Conservation (phyloP, 208 protist species). For the Jaenimonas drosophilae region DNA sequence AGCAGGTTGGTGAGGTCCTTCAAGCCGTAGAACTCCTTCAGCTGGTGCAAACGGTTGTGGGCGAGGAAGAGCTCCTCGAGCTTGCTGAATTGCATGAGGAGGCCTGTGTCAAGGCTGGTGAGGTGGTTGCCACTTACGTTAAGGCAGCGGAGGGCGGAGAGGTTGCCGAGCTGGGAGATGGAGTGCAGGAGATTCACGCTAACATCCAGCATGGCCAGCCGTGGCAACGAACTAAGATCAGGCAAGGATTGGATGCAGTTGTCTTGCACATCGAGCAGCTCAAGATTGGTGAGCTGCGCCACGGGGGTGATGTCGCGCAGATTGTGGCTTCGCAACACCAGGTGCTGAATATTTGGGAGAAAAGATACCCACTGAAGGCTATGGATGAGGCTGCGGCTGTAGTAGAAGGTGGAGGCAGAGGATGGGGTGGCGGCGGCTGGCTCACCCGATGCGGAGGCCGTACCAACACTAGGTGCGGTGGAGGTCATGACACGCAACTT, state of each 20-base stretch:
- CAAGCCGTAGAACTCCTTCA: constrained; percentile 73
- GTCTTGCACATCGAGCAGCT: constrained; percentile 52
- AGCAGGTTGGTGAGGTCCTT: constrained; percentile 67
- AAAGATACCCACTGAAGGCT: constrained; percentile 5
- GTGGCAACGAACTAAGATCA: constrained; percentile 16
- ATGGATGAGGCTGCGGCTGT: constrained; percentile 19
- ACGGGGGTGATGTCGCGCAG: constrained; percentile 43
- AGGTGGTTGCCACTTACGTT: constrained; percentile 84
- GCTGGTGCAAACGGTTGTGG: constrained; percentile 64
- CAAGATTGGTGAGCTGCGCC: constrained; percentile 31
- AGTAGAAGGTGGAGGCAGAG: constrained; percentile 11
- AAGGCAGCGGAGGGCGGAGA: constrained; percentile 55
- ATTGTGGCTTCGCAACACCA: constrained; percentile 33
- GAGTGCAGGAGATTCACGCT: constrained; percentile 63
- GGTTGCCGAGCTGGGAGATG: constrained; percentile 23
- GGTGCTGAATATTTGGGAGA: constrained; percentile 23
- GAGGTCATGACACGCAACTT: constrained; percentile 4
- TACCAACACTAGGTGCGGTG: neutral
- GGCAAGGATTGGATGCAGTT: constrained; percentile 52
- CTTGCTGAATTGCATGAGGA: constrained; percentile 20
- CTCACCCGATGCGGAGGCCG: no score
- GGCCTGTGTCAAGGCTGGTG: constrained; percentile 19
- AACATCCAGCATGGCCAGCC: constrained; percentile 40
- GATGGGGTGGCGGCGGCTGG: no score
- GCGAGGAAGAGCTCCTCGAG: constrained; percentile 83